Evolutionary conservation across 805 yeast genomes (phyloP).

Genomic region (Lachancea sp.): DNA sequence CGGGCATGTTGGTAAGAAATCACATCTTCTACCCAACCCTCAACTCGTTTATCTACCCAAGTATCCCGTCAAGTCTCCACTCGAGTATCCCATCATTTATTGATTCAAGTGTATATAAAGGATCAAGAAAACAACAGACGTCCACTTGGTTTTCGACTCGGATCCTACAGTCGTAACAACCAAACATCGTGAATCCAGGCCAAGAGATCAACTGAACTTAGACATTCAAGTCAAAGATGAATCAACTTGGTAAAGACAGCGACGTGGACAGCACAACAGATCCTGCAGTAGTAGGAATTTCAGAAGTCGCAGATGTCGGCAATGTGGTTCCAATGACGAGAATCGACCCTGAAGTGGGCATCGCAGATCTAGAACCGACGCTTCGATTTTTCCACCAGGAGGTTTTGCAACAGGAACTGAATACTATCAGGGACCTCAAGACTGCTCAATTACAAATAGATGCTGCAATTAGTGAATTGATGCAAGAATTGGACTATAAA

Average conservation of each 20-base stretch:
- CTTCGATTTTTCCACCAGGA: background rate
- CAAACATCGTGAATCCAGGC: background rate
- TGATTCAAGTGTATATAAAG: background rate
- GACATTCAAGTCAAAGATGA: background rate
- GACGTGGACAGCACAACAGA: background rate
- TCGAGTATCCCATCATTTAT: background rate
- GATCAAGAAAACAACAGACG: background rate
- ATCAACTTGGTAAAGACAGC: background rate
- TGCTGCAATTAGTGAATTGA: background rate
- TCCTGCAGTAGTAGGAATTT: conserved; percentile 1
- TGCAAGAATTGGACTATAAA: conserved; percentile 1
- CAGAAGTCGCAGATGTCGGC: background rate
- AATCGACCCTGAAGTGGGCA: background rate
- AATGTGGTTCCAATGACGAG: background rate
- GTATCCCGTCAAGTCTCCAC: background rate
- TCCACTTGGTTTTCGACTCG: conserved; percentile 4
- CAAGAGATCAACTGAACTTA: background rate
- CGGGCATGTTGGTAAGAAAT: no score
- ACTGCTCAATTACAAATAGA: background rate
- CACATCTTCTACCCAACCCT: no score
- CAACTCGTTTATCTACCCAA: background rate
- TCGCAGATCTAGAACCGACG: background rate
- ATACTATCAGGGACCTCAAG: background rate
- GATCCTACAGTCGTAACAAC: background rate
- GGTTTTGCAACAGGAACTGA: background rate